phyloP scores from a whole-genome alignment of 345 rosid species.

The Chamaenerion angustifolium region DNA sequence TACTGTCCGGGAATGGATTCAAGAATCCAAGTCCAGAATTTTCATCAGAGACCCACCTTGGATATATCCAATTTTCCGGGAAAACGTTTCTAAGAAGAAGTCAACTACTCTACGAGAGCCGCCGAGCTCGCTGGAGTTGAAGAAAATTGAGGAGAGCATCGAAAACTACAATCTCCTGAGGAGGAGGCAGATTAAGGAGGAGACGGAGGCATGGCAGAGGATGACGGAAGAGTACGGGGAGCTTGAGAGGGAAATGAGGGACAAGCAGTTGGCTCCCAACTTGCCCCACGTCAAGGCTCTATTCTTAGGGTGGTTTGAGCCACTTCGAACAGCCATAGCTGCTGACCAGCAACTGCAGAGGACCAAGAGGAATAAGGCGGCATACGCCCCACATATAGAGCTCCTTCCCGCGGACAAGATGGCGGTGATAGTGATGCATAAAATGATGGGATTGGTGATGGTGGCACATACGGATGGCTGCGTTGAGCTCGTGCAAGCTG shows the following conservation, averaged over 20 bases:
- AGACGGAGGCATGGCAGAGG: slow-evolving; percentile 90
- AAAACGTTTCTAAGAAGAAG: slow-evolving; percentile 36
- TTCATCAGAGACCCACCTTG: slow-evolving; percentile 72
- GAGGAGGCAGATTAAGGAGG: slow-evolving; percentile 71
- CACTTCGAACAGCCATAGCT: slow-evolving; percentile 61
- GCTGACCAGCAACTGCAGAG: slow-evolving; percentile 59
- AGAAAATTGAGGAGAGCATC: slow-evolving; percentile 40
- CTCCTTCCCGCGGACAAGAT: slow-evolving; percentile 78
- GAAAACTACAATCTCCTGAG: slow-evolving; percentile 39
- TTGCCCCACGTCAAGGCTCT: slow-evolving; percentile 67
- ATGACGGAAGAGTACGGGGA: slow-evolving; percentile 66
- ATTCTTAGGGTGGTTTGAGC: slow-evolving; percentile 89
- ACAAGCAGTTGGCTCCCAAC: slow-evolving; percentile 68
- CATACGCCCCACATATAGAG: slow-evolving; percentile 70
- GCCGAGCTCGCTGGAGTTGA: slow-evolving; percentile 26
- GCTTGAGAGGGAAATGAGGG: slow-evolving; percentile 65
- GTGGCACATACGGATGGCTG: slow-evolving; percentile 50
- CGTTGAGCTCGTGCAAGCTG: slow-evolving; percentile 79
- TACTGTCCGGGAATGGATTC: slow-evolving; percentile 8
- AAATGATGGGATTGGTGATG: slow-evolving; percentile 80
- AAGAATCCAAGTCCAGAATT: slow-evolving; percentile 19
- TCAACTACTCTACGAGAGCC: slow-evolving; percentile 13
- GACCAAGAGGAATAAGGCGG: slow-evolving; percentile 47
- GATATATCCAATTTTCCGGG: slow-evolving; percentile 56
- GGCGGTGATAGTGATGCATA: slow-evolving; percentile 93